Percentiles rank a stretch among this genome's conserved stretches.
These are phyloP conservation scores for Komagataella mondaviorum DNA, from an alignment of 805 yeast genomes.

Conservation along the genomic window DNA sequence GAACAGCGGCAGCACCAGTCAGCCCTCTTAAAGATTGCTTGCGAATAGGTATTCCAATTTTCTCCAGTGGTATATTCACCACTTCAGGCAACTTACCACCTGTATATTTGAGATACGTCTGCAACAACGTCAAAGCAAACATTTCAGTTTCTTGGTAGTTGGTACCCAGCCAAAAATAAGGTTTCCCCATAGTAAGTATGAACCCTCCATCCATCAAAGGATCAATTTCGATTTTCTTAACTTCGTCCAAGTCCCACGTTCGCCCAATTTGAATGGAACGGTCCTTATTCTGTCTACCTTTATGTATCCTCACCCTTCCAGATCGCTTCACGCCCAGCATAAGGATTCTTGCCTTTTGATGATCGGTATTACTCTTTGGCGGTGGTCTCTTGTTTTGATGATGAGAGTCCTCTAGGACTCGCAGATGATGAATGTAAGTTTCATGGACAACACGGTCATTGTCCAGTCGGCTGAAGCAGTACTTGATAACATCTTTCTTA, in stretches of 20 bases:
- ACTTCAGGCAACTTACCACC: constrained; percentile 41
- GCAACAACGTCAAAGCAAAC: constrained; percentile 38
- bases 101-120: constrained; percentile 40
- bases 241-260: constrained; percentile 77
- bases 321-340: constrained; percentile 48
- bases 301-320: constrained; percentile 64
- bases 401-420: constrained; percentile 61
- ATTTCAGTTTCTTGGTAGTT: constrained; percentile 43
- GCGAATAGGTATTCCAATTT: background rate
- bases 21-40: background rate
- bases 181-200: constrained; percentile 50
- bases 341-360: constrained; percentile 50
- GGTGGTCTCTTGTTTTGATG: constrained; percentile 65
- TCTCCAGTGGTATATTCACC: constrained; percentile 28
- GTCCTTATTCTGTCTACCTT: constrained; percentile 70
- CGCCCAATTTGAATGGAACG: constrained; percentile 80
- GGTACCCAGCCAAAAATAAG: constrained; percentile 72
- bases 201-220: constrained; percentile 40
- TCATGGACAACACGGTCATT: constrained; percentile 29
- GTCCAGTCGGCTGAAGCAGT: constrained; percentile 34
- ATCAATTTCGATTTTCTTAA: constrained; percentile 43
- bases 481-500: constrained; percentile 29
- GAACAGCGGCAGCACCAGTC: background rate
- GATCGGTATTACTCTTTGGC: constrained; percentile 25
- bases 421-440: constrained; percentile 63